Evolutionary conservation across 2,329 filamentous ascomycete genomes (phyloP), one percentile per base, ranked within the genome.

Genomic region (Colletotrichum cuscutae): DNA sequence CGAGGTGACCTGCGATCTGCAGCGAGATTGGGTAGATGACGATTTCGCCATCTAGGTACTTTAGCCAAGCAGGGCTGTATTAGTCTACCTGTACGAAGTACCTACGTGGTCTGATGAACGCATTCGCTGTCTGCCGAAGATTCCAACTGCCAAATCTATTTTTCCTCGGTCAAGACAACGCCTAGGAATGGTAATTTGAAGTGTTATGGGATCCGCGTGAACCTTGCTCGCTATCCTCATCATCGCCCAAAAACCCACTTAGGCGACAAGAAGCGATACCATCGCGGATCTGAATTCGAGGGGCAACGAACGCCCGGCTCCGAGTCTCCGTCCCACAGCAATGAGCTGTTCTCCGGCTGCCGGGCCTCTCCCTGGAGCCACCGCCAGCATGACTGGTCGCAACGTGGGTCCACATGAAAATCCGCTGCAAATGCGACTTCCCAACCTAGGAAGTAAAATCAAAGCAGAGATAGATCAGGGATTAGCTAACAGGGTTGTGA

Each of bases 261-360:
- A 46, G 49, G 53, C 71, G 60, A 49, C 54, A 49, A 49, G 54
- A 24, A 65, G 65, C 46, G 66, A 70, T 35, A 49, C 54, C 66
- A 57, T 61, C 66, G 60, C 59, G 52, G 30, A 64, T 64, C 42
- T 52, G 57, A 49, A 42, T 46, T 69, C 26, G 42, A 68, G 42
- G 37, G 46, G 52, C 30, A 63, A 46, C 30, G 57, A 49, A 57
- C 54, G 60, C 53, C 67, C 71, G 71, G 71, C 66, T 65, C 71
- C 71, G 60, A 70, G 57, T 61, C 56, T 71, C 42, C 56, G 52
- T 57, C 26, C 52, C 60, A 46, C 54, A 65, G 28, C 37, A 57
- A 61, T 73, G 71, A 71, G 67, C 66, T 73, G 71, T 73, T 65
- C 61, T 61, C 67, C 67, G 56, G 46, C 71, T 64, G 54, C 71